Evolutionary conservation across 331 rosid species (phyloP), one percentile per base, ranked within the genome.

Genomic region (Acacia pycnantha): DNA sequence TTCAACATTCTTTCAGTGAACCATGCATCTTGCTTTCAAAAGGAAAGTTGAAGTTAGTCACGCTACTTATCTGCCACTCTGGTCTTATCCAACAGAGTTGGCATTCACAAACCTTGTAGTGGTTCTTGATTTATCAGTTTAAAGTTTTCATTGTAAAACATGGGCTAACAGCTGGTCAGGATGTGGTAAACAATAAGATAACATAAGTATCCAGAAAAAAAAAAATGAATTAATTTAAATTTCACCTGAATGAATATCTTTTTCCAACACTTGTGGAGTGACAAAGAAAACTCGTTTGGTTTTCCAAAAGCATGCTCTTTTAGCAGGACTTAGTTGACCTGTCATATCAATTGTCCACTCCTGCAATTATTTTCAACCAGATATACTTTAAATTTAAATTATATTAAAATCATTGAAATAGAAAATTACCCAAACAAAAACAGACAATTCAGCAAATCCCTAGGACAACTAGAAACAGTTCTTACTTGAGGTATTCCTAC

Each of bases 221-320:
- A 73, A 43, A 77, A 51, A 9, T 29, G 53, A 78, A 82, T 33
- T 56, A 68, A 85, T 84, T 80, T 19, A 64, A 70, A 82, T 58
- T 58, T 87, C 87, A 93, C 99, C 99, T 65, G 97, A 92, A 81
- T 93, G 93, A 77, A 95, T 93, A 82, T 95, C 99, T 87, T 92
- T 95, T 83, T 95, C 99, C 82, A 95, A 90, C 70, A 95, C 99
- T 88, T 95, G 99, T 64, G 99, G 99, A 77, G 98, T 95, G 79
- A 95, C 99, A 86, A 95, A 95, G 88, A 93, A 95, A 81, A 95
- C 98, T 47, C 97, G 90, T 86, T 90, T 95, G 31, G 91, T 90
- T 89, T 88, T 93, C 99, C 99, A 95, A 46, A 89, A 87, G 74
- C 77, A 56, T 67, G 98, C 99, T 90, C 99, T 89, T 87, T 93